Conservation (phyloP, 1,284 basidiomycete genomes). For the Thelephora terrestris region DNA sequence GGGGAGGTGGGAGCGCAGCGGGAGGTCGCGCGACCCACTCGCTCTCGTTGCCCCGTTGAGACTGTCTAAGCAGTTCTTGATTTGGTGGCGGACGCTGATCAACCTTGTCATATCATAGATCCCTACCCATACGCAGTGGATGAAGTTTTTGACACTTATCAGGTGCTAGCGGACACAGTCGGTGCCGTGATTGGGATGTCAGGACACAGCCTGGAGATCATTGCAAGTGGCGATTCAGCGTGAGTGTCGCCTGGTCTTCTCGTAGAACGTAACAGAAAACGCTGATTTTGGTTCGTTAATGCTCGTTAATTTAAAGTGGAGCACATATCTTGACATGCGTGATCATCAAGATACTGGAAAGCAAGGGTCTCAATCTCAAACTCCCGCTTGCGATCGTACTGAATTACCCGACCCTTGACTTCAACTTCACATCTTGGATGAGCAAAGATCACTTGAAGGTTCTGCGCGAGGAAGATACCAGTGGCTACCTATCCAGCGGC, state of each 20-base stretch:
- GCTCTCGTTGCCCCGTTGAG: too few relatives aligned
- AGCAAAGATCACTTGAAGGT: constrained; percentile 77
- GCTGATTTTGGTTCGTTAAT: constrained; percentile 1
- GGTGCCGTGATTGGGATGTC: constrained; percentile 82
- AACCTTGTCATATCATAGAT: constrained; percentile 36
- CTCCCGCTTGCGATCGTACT: constrained; percentile 77
- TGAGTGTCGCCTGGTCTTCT: constrained; percentile 33
- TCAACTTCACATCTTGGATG: constrained; percentile 99
- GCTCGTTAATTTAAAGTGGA: constrained; percentile 41
- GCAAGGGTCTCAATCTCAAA: constrained; percentile 36
- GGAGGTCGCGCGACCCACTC: too few relatives aligned
- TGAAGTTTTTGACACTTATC: constrained; percentile 88
- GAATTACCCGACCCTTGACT: constrained; percentile 79
- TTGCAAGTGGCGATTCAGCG: constrained; percentile 89
- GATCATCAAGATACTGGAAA: constrained; percentile 76
- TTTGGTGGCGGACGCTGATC: neutral
- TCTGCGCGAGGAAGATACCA: constrained; percentile 73
- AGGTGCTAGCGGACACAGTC: constrained; percentile 69
- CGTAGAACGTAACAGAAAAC: neutral
- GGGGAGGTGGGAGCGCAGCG: too few relatives aligned
- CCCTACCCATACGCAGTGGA: constrained; percentile 94
- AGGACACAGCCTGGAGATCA: constrained; percentile 62
- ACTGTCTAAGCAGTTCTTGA: neutral
- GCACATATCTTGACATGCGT: constrained; percentile 78
- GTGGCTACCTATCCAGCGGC: constrained; percentile 58